Conservation (phyloP, 768 basidiomycete species). For the Sporobolomyces pararoseus region DNA sequence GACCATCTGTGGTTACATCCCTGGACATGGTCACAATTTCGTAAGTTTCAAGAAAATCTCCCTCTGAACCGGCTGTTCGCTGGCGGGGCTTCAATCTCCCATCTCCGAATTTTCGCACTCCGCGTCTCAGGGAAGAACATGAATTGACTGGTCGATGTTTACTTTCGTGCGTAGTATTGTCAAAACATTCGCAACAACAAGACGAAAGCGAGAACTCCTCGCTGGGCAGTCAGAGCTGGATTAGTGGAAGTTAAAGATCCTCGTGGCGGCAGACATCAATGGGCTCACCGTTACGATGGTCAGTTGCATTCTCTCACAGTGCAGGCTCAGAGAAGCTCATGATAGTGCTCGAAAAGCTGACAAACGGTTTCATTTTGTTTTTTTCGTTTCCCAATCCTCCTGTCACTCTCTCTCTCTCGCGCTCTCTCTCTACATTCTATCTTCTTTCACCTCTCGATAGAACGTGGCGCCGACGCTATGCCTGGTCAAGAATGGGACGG, state of each 20-base stretch:
- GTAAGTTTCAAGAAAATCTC: background rate
- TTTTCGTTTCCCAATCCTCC: background rate
- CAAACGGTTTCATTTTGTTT: background rate
- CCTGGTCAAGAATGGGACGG: conserved; percentile 36
- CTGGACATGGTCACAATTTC: conserved; percentile 43
- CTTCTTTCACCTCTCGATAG: background rate
- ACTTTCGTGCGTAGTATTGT: conserved; percentile 41
- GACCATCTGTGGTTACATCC: conserved; percentile 45
- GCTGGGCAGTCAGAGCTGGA: conserved; percentile 46
- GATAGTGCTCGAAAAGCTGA: background rate
- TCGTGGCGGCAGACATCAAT: conserved; percentile 41
- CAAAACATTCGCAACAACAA: conserved; percentile 46
- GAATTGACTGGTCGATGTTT: too few species aligned
- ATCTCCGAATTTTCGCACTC: background rate
- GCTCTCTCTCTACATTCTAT: background rate
- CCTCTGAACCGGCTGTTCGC: background rate
- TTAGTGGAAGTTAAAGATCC: conserved; percentile 42
- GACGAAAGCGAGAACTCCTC: conserved; percentile 41
- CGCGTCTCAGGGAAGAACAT: background rate
- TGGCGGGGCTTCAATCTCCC: conserved; percentile 2
- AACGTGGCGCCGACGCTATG: conserved; percentile 8
- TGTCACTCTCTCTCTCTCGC: background rate
- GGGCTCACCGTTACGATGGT: conserved; percentile 45
- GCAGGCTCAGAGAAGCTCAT: too few species aligned
- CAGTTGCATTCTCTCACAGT: background rate